These are phyloP conservation scores for Cenchrus fungigraminus DNA, from an alignment of 176 grass and related monocot species.

Conservation along the genomic window DNA sequence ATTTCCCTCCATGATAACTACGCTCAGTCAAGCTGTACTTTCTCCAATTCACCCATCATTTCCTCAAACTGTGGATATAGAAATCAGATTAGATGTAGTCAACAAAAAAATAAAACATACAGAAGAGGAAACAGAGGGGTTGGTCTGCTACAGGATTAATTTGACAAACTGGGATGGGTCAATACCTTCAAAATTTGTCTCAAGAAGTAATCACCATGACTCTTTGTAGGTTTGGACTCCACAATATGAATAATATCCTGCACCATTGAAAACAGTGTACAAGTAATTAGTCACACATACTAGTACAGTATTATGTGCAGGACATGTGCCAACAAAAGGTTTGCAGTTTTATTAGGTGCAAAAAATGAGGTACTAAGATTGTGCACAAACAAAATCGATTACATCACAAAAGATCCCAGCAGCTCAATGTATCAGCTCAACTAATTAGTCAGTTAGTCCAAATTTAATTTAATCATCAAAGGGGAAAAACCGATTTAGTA, in stretches of 20 bases:
- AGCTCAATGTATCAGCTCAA: neutral
- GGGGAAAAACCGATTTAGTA: neutral
- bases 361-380: neutral
- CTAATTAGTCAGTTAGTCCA: neutral
- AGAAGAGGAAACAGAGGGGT: neutral
- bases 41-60: conserved; percentile 86
- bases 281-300: conserved; percentile 10
- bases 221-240: conserved; percentile 77
- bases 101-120: neutral
- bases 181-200: conserved; percentile 95
- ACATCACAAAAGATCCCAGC: neutral
- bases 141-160: neutral
- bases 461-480: neutral
- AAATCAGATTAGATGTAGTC: neutral
- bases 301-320: neutral
- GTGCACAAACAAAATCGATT: neutral
- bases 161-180: neutral
- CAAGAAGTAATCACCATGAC: conserved; percentile 90
- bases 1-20: conserved; percentile 17
- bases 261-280: conserved; percentile 3
- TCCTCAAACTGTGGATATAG: conserved; percentile 77
- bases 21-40: conserved; percentile 77
- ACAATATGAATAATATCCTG: conserved; percentile 89
- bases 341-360: neutral
- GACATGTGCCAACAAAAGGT: neutral